Conservation (phyloP, 140 eudicot genomes). For the Anethum foeniculum region DNA sequence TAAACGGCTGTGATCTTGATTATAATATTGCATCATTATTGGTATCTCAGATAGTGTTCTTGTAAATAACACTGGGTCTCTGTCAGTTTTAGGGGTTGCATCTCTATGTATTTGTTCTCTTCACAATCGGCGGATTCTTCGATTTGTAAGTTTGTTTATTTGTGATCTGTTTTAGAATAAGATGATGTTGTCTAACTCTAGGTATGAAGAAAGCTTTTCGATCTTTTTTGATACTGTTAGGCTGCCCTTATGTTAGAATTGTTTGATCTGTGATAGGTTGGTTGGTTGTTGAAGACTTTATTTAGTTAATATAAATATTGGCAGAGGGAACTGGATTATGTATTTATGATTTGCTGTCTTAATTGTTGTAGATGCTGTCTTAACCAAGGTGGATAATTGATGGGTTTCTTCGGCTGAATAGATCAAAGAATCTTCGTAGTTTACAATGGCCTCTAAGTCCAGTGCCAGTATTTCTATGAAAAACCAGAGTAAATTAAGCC, state of each 20-base stretch:
- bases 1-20: constrained; percentile 1
- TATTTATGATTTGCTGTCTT: constrained; percentile 5
- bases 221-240: constrained; percentile 9
- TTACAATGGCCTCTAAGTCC: constrained; percentile 58
- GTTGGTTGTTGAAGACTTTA: background rate
- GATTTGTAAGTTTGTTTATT: background rate
- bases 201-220: background rate
- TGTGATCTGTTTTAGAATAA: constrained; percentile 4
- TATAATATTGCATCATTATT: constrained; percentile 7
- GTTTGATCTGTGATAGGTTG: background rate
- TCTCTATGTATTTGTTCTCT: background rate
- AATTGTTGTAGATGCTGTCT: constrained; percentile 13
- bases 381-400: constrained; percentile 7
- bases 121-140: background rate
- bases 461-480: constrained; percentile 28
- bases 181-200: background rate
- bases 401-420: constrained; percentile 16
- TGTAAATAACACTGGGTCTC: background rate
- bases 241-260: background rate
- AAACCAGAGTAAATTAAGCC: constrained; percentile 27
- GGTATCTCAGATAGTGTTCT: constrained; percentile 15
- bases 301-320: background rate
- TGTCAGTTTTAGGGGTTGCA: background rate
- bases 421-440: constrained; percentile 11
- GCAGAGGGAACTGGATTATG: background rate